A percentile compares a stretch with the other conserved stretches of the same genome.
These are phyloP conservation scores for Carex kokanica DNA, from an alignment of 176 grass and related monocot genomes.

Conservation along the genomic window DNA sequence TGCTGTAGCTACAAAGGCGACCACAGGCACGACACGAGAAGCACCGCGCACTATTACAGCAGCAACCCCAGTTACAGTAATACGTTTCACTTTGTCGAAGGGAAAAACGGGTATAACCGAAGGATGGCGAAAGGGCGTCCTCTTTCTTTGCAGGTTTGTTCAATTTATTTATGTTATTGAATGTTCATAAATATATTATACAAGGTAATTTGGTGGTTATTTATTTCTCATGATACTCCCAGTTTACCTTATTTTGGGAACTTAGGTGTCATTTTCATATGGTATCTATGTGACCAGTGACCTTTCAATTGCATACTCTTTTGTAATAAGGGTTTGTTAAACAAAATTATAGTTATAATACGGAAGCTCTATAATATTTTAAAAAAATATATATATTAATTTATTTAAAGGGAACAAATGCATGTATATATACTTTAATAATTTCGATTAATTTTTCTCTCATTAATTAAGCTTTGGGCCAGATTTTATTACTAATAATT, in stretches of 20 bases:
- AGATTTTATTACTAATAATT: background rate
- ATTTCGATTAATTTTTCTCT: background rate
- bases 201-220: background rate
- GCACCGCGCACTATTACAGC: slow-evolving; percentile 29
- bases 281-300: background rate
- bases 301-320: background rate
- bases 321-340: background rate
- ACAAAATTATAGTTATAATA: slow-evolving; percentile 7
- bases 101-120: slow-evolving; percentile 12
- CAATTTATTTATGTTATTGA: background rate
- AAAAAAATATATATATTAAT: background rate
- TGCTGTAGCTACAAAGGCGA: slow-evolving; percentile 63
- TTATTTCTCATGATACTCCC: background rate
- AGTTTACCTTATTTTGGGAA: background rate
- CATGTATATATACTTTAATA: too few relatives aligned
- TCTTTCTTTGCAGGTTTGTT: slow-evolving; percentile 58
- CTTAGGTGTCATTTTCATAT: background rate
- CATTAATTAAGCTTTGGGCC: background rate
- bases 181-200: background rate
- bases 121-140: slow-evolving; percentile 58
- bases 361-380: background rate
- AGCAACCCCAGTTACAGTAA: slow-evolving; percentile 23
- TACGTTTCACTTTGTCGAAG: slow-evolving; percentile 12
- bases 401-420: background rate
- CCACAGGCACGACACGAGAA: slow-evolving; percentile 53